Base-by-base conservation (phyloP, 2,329 filamentous ascomycete species). In the Cordyceps cicadae region DNA sequence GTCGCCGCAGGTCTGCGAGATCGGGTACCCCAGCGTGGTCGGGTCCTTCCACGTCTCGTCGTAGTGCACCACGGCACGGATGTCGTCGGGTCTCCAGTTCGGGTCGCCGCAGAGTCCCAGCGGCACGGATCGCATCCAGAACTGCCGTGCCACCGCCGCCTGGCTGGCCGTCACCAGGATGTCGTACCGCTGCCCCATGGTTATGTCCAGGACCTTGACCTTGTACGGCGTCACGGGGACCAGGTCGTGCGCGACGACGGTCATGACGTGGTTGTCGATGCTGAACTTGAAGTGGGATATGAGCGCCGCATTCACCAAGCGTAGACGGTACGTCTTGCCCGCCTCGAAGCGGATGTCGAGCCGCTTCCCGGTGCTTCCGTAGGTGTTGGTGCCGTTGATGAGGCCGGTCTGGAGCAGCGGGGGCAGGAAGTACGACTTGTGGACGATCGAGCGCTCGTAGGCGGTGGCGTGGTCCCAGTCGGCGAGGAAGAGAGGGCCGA, bases 161-260 rank as follows among this genome's bases (percentile, higher is more conserved):
- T 49, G 45, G 9, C 41, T 41, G 1, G 51, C 34, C 3, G 51
- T 54, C 5, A 56, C 54, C 9, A 56, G 12, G n/a, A 56, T 37
- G 15, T 56, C 54, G 26, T 48, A 56, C 1, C 54, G 54, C 19
- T 56, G 43, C 14, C 43, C 54, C 29, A 56, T 54, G 5, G 37
- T 45, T 1, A 54, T 54, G 39, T 54, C 26, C 19, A 86, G n/a
- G 21, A 54, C 19, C 6, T 54, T 70, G 26, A 77, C 57, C 0
- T 75, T 73, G 0, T 82, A 78, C 0, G 75, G 2, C 21, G 39
- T 24, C 19, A 54, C 51, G 17, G 84, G 81, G 0, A 87, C 81
- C 3, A 87, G 70, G 62, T 86, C 85, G n/a, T 71, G 73, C 0
- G 78, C 75, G 37, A 87, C 83, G 45, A 87, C 82, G 0, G 75